Evolutionary conservation across 83 land plant species (phyloP).

Genomic region (Thuja plicata): DNA sequence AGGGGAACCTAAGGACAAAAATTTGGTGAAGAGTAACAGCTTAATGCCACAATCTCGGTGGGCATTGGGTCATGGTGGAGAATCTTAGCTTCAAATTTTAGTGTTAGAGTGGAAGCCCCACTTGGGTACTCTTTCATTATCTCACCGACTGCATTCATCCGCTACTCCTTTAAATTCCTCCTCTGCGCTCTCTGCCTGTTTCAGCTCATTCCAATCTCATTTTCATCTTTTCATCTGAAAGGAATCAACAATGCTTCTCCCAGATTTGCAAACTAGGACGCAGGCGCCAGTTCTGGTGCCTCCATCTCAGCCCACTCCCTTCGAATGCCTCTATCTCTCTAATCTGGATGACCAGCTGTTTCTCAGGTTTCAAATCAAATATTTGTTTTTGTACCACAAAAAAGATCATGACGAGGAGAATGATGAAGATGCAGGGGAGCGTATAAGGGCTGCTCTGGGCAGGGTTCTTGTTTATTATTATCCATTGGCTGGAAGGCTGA

Average conservation of each 20-base stretch:
- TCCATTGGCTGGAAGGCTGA: slow-evolving; percentile 69
- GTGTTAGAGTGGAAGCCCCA: no score
- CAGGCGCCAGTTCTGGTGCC: slow-evolving; percentile 29
- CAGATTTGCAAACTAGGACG: background rate
- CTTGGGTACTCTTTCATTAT: no score
- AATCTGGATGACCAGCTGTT: slow-evolving; percentile 68
- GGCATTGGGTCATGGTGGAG: no score
- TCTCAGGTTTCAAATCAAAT: slow-evolving; percentile 60
- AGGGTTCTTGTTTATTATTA: slow-evolving; percentile 55
- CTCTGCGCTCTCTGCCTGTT: no score
- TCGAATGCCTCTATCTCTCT: slow-evolving; percentile 49
- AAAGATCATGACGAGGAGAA: background rate
- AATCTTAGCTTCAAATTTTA: no score
- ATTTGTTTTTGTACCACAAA: slow-evolving; percentile 42
- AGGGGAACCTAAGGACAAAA: no score
- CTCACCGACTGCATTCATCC: no score
- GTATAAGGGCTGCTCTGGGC: slow-evolving; percentile 39
- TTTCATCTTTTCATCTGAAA: no score
- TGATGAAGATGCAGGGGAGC: slow-evolving; percentile 17
- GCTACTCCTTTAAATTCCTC: no score
- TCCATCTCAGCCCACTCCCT: slow-evolving; percentile 49
- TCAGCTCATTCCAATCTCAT: no score
- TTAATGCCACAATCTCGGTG: no score
- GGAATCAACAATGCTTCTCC: background rate
- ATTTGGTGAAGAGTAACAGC: no score